Percentiles rank a stretch among this genome's conserved stretches.
phyloP scores from a whole-genome alignment of 495 filamentous ascomycete species.

The Daldinia grandis region DNA sequence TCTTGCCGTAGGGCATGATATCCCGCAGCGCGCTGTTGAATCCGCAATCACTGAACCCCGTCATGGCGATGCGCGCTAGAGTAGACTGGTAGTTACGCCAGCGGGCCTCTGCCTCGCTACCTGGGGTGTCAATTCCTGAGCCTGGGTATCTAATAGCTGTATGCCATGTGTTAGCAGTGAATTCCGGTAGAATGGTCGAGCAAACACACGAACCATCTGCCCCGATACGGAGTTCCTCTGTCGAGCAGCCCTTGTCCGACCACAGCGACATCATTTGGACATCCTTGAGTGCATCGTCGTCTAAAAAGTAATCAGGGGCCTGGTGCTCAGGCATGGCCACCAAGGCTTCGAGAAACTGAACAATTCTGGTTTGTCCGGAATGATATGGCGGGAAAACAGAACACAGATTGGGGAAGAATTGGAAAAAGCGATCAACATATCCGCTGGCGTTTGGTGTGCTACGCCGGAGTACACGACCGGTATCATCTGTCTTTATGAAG shows the following conservation, averaged over 20 bases:
- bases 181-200: not conserved
- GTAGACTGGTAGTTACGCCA: constrained; percentile 33
- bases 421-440: constrained; percentile 27
- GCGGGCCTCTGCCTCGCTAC: constrained; percentile 22
- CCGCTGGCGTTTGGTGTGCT: constrained; percentile 22
- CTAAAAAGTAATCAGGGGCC: constrained; percentile 17
- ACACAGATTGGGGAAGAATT: constrained; percentile 19
- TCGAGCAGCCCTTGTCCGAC: constrained; percentile 12
- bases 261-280: constrained; percentile 21
- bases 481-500: constrained; percentile 11
- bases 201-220: constrained; percentile 19
- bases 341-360: constrained; percentile 24
- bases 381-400: constrained; percentile 30
- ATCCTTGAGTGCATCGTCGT: not conserved
- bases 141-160: constrained; percentile 21
- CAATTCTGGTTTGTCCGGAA: constrained; percentile 18
- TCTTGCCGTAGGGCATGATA: constrained; percentile 23
- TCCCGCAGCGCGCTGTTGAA: constrained; percentile 27
- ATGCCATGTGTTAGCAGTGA: constrained; percentile 5
- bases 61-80: constrained; percentile 24
- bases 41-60: constrained; percentile 24
- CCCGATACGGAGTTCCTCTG: constrained; percentile 21
- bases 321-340: constrained; percentile 24
- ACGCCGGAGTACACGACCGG: constrained; percentile 7
- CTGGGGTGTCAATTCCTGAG: constrained; percentile 21